These are phyloP conservation scores for Neoboletus subvelutipes DNA, from an alignment of 768 basidiomycete genomes.

Conservation along the genomic window DNA sequence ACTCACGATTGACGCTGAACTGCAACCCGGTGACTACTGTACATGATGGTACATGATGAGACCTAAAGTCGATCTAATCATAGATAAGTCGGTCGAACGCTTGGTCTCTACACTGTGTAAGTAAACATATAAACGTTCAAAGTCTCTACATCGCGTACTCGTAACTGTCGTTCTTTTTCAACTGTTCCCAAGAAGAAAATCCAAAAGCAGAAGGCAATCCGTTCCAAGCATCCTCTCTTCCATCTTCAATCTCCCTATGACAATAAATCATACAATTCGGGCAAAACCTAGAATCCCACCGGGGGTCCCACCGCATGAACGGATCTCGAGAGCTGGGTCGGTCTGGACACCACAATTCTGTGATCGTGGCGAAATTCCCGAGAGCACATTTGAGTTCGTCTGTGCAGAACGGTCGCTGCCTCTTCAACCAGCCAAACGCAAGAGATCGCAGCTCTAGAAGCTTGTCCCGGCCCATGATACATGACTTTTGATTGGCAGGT, in stretches of 20 bases:
- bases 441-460: constrained; percentile 23
- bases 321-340: constrained; percentile 20
- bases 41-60: too few species aligned
- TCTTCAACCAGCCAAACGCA: constrained; percentile 21
- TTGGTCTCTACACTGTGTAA: too few species aligned
- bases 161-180: constrained; percentile 1
- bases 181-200: constrained; percentile 14
- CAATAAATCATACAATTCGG: constrained; percentile 20
- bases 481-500: constrained; percentile 23
- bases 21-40: too few species aligned
- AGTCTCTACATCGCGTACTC: too few species aligned
- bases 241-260: constrained; percentile 27
- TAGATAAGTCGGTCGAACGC: too few species aligned
- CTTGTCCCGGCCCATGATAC: constrained; percentile 25
- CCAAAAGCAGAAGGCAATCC: constrained; percentile 22
- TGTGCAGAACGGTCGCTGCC: constrained; percentile 12
- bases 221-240: constrained; percentile 26
- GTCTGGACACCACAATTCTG: constrained; percentile 23
- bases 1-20: too few species aligned
- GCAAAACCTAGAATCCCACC: constrained; percentile 24
- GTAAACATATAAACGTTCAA: too few species aligned
- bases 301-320: constrained; percentile 23
- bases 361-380: constrained; percentile 22
- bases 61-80: too few species aligned
- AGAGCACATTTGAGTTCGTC: constrained; percentile 23